Evolutionary conservation across 2,329 filamentous ascomycete species (phyloP).

Genomic region (Didymella pomorum): DNA sequence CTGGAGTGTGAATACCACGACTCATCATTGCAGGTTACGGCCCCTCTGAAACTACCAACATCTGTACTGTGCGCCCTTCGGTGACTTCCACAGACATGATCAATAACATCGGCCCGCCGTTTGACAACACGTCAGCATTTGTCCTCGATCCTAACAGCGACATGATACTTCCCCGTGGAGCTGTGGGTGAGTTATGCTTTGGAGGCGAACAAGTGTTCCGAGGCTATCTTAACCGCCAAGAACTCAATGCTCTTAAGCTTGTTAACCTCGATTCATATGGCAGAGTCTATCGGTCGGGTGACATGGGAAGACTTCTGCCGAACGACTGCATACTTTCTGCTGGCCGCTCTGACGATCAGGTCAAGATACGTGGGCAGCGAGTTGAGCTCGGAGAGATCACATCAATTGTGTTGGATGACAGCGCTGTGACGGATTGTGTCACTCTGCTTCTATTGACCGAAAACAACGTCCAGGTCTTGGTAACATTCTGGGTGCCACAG

Average conservation of each 20-base stretch:
- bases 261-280: conserved; percentile 73
- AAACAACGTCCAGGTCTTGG: conserved; percentile 62
- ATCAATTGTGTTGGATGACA: conserved; percentile 63
- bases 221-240: conserved; percentile 74
- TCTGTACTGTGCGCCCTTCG: conserved; percentile 75
- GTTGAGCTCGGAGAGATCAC: conserved; percentile 83
- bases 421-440: conserved; percentile 66
- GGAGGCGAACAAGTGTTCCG: conserved; percentile 80
- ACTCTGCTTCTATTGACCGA: conserved; percentile 65
- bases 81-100: conserved; percentile 67
- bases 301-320: conserved; percentile 78
- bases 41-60: conserved; percentile 86
- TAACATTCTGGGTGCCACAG: conserved; percentile 72
- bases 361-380: conserved; percentile 82
- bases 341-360: conserved; percentile 78
- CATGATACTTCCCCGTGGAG: conserved; percentile 69
- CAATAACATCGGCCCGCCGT: conserved; percentile 77
- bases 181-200: conserved; percentile 84
- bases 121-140: conserved; percentile 79
- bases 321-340: conserved; percentile 78
- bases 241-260: conserved; percentile 71
- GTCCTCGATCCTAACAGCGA: conserved; percentile 59
- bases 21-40: conserved; percentile 66
- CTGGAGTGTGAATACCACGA: neutral
- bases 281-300: conserved; percentile 81